Evolutionary conservation across 1,284 basidiomycete species (phyloP).

Genomic region (Cutaneotrichosporon arboriforme): DNA sequence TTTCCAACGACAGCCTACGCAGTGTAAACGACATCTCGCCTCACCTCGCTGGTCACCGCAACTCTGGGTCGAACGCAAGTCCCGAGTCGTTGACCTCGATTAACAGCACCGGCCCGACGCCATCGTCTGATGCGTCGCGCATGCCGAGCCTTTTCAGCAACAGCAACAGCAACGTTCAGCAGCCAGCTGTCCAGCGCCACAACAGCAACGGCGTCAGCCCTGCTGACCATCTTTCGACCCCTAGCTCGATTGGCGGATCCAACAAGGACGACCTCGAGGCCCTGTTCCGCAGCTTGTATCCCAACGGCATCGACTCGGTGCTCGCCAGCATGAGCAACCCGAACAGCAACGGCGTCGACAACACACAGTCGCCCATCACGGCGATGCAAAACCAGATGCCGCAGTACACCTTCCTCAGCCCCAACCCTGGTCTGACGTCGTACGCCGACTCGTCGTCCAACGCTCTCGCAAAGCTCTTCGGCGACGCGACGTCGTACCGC

Average conservation of each 20-base stretch:
- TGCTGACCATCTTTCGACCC: slow-evolving; percentile 8
- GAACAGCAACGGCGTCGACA: background rate
- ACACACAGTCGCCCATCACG: slow-evolving; percentile 1
- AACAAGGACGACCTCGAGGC: slow-evolving; percentile 36
- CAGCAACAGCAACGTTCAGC: background rate
- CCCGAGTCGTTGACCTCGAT: slow-evolving; percentile 35
- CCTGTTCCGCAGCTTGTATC: slow-evolving; percentile 42
- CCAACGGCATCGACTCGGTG: slow-evolving; percentile 23
- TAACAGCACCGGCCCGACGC: slow-evolving; percentile 14
- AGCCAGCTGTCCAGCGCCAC: background rate
- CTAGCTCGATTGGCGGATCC: slow-evolving; percentile 12
- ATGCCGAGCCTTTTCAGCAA: slow-evolving; percentile 17
- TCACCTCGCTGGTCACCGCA: slow-evolving; percentile 14
- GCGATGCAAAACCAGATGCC: slow-evolving; percentile 3
- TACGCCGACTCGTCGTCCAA: slow-evolving; percentile 25
- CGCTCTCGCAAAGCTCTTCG: slow-evolving; percentile 18
- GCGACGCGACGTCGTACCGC: slow-evolving; percentile 20
- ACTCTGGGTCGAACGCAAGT: slow-evolving; percentile 15
- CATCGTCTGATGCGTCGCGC: slow-evolving; percentile 1
- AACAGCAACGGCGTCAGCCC: slow-evolving; percentile 7
- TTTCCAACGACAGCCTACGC: slow-evolving; percentile 28
- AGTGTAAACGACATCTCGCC: slow-evolving; percentile 30
- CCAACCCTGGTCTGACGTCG: slow-evolving; percentile 32
- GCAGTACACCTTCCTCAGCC: slow-evolving; percentile 31
- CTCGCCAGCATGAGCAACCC: slow-evolving; percentile 6